Evolutionary conservation across 768 basidiomycete genomes (phyloP).

Genomic region (Phlegmacium glaucopus): DNA sequence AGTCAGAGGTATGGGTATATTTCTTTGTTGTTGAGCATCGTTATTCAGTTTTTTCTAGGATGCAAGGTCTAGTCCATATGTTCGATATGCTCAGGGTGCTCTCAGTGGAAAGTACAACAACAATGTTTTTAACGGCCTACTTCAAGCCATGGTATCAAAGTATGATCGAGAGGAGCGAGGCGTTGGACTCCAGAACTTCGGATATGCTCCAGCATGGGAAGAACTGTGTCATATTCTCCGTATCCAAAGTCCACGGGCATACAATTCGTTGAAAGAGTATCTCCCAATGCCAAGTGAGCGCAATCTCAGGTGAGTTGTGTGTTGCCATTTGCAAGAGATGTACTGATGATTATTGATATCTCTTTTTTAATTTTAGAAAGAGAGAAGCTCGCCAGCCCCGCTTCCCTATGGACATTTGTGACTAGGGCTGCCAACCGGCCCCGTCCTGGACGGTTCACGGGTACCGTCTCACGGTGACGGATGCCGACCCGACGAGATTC

Average conservation of each 20-base stretch:
- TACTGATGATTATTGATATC: background rate
- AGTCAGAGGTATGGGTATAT: background rate
- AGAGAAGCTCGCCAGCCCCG: conserved; percentile 8
- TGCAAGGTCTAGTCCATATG: conserved; percentile 3
- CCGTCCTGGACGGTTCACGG: too few relatives aligned
- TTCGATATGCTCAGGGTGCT: conserved; percentile 7
- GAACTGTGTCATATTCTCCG: conserved; percentile 26
- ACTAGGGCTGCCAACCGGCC: too few relatives aligned
- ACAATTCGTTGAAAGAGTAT: conserved; percentile 16
- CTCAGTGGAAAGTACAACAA: conserved; percentile 8
- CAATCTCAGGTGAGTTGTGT: too few relatives aligned
- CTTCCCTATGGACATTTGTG: conserved; percentile 19
- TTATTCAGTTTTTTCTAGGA: conserved; percentile 3
- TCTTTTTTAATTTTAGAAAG: conserved; percentile 2
- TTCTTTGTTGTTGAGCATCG: background rate
- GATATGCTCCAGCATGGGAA: conserved; percentile 26
- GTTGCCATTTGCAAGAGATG: too few relatives aligned
- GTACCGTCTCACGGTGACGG: too few relatives aligned
- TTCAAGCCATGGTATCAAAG: conserved; percentile 26
- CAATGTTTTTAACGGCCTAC: conserved; percentile 2
- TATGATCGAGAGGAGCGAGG: conserved; percentile 25
- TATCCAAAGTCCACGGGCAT: conserved; percentile 24
- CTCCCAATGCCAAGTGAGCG: conserved; percentile 3
- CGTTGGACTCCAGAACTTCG: conserved; percentile 31
- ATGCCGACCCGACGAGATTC: too few relatives aligned